Evolutionary conservation across 2,329 filamentous ascomycete genomes (phyloP).

Genomic region (Colletotrichum noveboracense): DNA sequence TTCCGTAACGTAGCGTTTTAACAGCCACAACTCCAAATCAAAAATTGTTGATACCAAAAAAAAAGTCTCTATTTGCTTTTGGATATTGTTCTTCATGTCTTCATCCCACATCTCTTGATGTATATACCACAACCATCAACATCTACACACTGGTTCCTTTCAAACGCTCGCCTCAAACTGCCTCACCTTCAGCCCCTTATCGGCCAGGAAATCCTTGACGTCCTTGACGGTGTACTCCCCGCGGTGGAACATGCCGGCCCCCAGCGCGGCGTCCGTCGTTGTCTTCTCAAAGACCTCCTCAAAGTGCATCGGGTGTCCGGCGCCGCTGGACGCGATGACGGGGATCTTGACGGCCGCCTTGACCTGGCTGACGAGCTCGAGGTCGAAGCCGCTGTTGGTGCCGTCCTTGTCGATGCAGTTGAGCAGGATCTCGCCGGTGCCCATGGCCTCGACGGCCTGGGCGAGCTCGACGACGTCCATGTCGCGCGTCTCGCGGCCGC

Average conservation of each 20-base stretch:
- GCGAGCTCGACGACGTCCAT: slow-evolving; percentile 90
- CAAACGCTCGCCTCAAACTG: slow-evolving; percentile 68
- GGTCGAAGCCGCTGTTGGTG: slow-evolving; percentile 91
- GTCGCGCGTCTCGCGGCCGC: slow-evolving; percentile 91
- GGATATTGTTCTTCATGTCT: neutral
- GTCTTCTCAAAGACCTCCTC: slow-evolving; percentile 88
- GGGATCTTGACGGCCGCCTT: slow-evolving; percentile 89
- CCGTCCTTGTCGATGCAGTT: slow-evolving; percentile 99
- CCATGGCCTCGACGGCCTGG: slow-evolving; percentile 93
- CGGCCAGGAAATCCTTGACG: slow-evolving; percentile 83
- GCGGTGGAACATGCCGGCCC: slow-evolving; percentile 97
- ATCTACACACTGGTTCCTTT: neutral
- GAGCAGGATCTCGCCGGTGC: slow-evolving; percentile 89
- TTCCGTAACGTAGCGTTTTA: neutral
- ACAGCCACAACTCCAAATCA: neutral
- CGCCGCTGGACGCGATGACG: slow-evolving; percentile 93
- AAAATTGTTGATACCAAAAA: neutral
- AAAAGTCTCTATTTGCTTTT: neutral
- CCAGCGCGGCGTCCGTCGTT: slow-evolving; percentile 87
- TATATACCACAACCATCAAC: neutral
- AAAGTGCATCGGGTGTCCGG: slow-evolving; percentile 87
- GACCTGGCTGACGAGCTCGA: slow-evolving; percentile 88
- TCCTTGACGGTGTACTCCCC: slow-evolving; percentile 94
- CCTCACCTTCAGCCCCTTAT: slow-evolving; percentile 78
- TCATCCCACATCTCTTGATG: neutral